Base-by-base conservation (phyloP, 1,284 basidiomycete species). In the Retiboletus flavoniger region DNA sequence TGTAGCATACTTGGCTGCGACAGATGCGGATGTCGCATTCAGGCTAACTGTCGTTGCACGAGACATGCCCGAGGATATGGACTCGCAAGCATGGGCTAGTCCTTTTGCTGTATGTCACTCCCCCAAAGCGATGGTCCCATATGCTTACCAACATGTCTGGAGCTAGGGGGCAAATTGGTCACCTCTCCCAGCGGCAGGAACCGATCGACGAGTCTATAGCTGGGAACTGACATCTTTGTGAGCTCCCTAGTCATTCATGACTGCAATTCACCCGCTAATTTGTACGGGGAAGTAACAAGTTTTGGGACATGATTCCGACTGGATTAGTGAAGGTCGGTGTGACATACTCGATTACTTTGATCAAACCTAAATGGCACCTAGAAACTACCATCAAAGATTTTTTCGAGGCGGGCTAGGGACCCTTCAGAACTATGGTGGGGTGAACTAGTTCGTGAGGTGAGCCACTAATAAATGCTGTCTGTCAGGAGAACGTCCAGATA, bases 121-220 rank as follows among this genome's bases (percentile, higher is more conserved):
- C 49, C 51, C 34, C 21, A 4, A 38, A 10, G 42, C 35, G 29
- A 31, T 50, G 26, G 13, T 16, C 46, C 17, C 34, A 35, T 17
- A 42, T 16, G n/a, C 29, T 53, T 32, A 53, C 41, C 31, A 13
- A 29, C 39, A 36, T 24, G 2, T 42, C 34, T 34, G 29, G 11
- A 35, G 1, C 16, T 60, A 85, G 78, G 85, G 86, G 19, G 85
- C 84, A 35, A 84, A 85, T 66, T 88, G 84, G 84, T 79, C 79
- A 16, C 83, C 85, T 4, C 79, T 83, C 58, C 81, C 84, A 2
- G 80, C 82, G 54, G 76, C 73, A 9, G 63, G 66, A 21, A 72
- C 67, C 39, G 70, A 78, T 47, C 68, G 62, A 49, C 68, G 72
- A 42, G 66, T 67, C 17, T 63, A 72, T 42, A 61, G 67, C 31